These are phyloP conservation scores for Nematocida minor DNA, from an alignment of 371 early-diverging fungal genomes.

Conservation along the genomic window DNA sequence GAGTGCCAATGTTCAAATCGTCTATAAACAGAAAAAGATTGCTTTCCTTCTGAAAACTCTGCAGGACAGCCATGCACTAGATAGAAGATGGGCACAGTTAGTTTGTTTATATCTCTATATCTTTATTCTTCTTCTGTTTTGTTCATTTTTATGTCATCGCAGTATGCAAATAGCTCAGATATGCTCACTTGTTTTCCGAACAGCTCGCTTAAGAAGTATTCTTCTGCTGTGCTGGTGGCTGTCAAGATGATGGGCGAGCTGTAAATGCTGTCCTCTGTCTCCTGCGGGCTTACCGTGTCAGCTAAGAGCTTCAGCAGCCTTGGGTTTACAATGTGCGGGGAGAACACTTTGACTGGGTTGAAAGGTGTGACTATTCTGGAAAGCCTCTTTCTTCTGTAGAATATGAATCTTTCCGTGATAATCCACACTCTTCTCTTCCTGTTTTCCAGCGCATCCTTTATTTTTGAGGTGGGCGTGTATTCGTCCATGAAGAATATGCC, in stretches of 20 bases:
- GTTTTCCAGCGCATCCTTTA: slow-evolving; percentile 27
- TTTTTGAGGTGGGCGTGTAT: slow-evolving; percentile 4
- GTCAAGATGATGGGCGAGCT: neutral
- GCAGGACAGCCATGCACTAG: too few relatives aligned
- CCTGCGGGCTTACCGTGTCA: neutral
- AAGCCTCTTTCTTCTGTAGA: slow-evolving; percentile 37
- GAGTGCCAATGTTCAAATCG: too few relatives aligned
- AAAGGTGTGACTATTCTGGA: slow-evolving; percentile 7
- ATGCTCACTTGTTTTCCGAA: neutral
- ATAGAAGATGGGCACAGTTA: too few relatives aligned
- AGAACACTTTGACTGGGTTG: slow-evolving; percentile 7
- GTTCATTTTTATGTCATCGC: neutral
- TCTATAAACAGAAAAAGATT: too few relatives aligned
- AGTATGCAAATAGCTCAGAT: neutral
- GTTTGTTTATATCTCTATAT: too few relatives aligned
- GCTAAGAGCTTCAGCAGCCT: neutral
- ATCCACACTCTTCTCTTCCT: slow-evolving; percentile 16
- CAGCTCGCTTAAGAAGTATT: neutral
- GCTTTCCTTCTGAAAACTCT: too few relatives aligned
- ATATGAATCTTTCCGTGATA: slow-evolving; percentile 40
- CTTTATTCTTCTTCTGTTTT: neutral
- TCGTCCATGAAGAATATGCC: slow-evolving; percentile 38
- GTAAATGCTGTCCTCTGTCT: neutral
- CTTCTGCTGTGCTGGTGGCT: neutral
- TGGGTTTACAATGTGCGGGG: slow-evolving; percentile 16